These are phyloP conservation scores for Hypoxylon sp. DNA, from an alignment of 2,329 filamentous ascomycete species.

Conservation along the genomic window DNA sequence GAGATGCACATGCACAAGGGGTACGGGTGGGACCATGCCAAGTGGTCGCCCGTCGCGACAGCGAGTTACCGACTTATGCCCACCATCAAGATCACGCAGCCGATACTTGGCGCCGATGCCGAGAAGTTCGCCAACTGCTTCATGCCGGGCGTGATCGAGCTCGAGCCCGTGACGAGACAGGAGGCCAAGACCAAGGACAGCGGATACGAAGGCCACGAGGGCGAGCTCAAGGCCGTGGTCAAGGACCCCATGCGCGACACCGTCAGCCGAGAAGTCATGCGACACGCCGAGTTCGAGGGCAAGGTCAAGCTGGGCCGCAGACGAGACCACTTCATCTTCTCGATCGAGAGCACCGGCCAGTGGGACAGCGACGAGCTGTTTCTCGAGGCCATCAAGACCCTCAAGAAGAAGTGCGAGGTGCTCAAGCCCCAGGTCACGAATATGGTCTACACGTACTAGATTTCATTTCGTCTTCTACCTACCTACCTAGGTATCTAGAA, in stretches of 20 bases:
- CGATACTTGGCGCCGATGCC: slow-evolving; percentile 87
- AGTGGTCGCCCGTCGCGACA: slow-evolving; percentile 95
- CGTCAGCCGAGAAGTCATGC: slow-evolving; percentile 89
- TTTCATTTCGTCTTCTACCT: too few species aligned
- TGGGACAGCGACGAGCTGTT: slow-evolving; percentile 95
- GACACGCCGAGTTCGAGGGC: slow-evolving; percentile 90
- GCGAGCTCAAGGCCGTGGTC: slow-evolving; percentile 88
- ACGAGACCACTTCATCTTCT: slow-evolving; percentile 97
- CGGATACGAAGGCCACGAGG: slow-evolving; percentile 77
- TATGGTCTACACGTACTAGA: slow-evolving; percentile 58
- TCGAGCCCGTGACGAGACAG: slow-evolving; percentile 74
- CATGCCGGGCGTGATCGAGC: slow-evolving; percentile 82
- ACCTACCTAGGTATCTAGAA: too few species aligned
- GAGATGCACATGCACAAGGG: slow-evolving; percentile 96
- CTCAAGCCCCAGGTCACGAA: slow-evolving; percentile 75
- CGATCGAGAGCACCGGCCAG: slow-evolving; percentile 92
- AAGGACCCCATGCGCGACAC: slow-evolving; percentile 91
- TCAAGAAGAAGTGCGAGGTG: slow-evolving; percentile 84
- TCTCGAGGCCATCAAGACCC: slow-evolving; percentile 82
- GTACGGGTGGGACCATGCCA: slow-evolving; percentile 91
- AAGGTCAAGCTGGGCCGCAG: slow-evolving; percentile 93
- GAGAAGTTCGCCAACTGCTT: slow-evolving; percentile 92
- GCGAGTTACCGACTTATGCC: slow-evolving; percentile 92
- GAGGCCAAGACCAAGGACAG: slow-evolving; percentile 69
- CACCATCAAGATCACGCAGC: slow-evolving; percentile 81